Base-by-base conservation (phyloP, 768 basidiomycete genomes). In the Boletus tomentosulus region DNA sequence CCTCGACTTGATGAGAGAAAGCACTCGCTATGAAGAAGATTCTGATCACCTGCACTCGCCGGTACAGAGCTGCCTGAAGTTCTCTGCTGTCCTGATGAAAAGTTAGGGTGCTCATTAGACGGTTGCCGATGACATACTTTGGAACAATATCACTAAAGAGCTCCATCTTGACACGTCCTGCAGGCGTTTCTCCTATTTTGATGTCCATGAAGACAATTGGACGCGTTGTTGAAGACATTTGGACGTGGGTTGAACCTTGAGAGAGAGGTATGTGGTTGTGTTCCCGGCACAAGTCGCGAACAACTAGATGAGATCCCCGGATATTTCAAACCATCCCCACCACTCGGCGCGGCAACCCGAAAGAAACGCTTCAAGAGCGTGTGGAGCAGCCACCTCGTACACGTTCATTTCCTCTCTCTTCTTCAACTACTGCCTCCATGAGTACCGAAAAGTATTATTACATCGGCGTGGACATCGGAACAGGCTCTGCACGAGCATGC, bases 141-240 rank as follows among this genome's bases (percentile, higher is more conserved):
- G 97, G 96, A 2, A 90, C 92, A 51, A 96, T 85, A 66, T 99
- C 97, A 55, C 87, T 90, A 73, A 96, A 98, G 16, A 99, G 76
- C 71, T 99, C 96, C 86, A 99, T 96, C 75, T 98, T 98, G 61
- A 99, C 78, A 31, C 97, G 76, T 15, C 95, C 96, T 3, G 92
- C 92, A 31, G 92, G 91, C 0, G 94, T 98, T 74, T 98, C 96
- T 42, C 97, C 97, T 46, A 99, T 98, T 46, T 89, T 83, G 56
- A 98, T 77, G 67, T 99, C 97, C 85, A 99, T 95, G 70, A 99
- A 99, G 52, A 97, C 94, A 45, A 99, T 76, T 0, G 97, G 96
- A 16, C 96, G 82, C 3, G 78, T 74, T 30, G 77, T 69, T 19
- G 76, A 74, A 31, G 81, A 73, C 76, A 78, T 78, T 53, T 57